Conservation (phyloP, 1,139 yeast genomes). For the Spencermartinsiella ligniputridi region DNA sequence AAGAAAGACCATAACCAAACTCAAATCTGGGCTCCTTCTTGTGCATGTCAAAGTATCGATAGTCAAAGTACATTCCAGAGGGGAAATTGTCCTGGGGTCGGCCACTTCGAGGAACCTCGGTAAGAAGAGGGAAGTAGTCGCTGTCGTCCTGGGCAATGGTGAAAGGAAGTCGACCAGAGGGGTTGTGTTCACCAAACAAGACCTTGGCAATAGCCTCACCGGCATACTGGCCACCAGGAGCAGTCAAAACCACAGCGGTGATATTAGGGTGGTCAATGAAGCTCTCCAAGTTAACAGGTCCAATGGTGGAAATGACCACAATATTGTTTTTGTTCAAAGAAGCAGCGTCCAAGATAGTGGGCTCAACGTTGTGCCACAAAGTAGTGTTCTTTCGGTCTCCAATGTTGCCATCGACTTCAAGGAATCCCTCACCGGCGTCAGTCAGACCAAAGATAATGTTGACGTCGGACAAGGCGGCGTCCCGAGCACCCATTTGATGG, state of each 20-base stretch:
- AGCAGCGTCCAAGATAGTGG: conserved; percentile 46
- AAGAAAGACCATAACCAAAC: conserved; percentile 60
- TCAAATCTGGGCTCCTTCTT: conserved; percentile 55
- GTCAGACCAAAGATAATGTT: conserved; percentile 49
- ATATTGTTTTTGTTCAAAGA: conserved; percentile 49
- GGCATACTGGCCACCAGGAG: conserved; percentile 57
- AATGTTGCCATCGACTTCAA: conserved; percentile 49
- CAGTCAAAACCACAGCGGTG: conserved; percentile 51
- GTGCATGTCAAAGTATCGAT: conserved; percentile 51
- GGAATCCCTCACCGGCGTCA: conserved; percentile 56
- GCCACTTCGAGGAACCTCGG: conserved; percentile 24
- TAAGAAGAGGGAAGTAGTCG: conserved; percentile 51
- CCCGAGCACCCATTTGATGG: conserved; percentile 33
- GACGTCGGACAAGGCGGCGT: conserved; percentile 46
- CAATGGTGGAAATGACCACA: conserved; percentile 55
- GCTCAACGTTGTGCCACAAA: conserved; percentile 60
- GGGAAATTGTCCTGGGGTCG: conserved; percentile 44
- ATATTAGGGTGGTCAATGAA: conserved; percentile 58
- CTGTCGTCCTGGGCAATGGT: conserved; percentile 54
- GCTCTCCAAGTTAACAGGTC: conserved; percentile 55
- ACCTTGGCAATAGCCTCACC: conserved; percentile 46
- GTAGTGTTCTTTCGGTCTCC: conserved; percentile 58
- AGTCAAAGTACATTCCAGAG: conserved; percentile 40
- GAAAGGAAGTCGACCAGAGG: conserved; percentile 60
- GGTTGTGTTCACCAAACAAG: conserved; percentile 55